A percentile compares a stretch with the other conserved stretches of the same genome.
These are phyloP conservation scores for Aspergillus ostianus DNA, from an alignment of 495 filamentous ascomycete species.

Conservation along the genomic window DNA sequence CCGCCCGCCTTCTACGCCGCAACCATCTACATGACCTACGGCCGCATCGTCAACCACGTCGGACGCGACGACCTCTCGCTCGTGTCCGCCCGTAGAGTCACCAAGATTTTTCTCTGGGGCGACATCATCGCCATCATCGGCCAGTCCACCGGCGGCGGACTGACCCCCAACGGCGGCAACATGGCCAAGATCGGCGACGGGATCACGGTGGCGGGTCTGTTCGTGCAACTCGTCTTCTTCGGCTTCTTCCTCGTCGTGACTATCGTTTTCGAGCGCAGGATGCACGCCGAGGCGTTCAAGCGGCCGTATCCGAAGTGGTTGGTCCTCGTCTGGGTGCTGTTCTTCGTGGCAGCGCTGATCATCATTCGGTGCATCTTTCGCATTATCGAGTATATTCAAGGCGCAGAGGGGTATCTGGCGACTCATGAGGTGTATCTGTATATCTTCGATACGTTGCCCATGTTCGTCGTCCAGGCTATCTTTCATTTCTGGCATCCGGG, in stretches of 20 bases:
- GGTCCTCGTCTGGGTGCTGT: conserved; percentile 51
- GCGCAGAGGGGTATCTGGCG: conserved; percentile 49
- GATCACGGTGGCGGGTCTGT: conserved; percentile 44
- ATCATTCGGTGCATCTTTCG: conserved; percentile 62
- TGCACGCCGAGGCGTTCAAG: conserved; percentile 5
- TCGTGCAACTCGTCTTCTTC: conserved; percentile 45
- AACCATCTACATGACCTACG: conserved; percentile 54
- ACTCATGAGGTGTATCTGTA: conserved; percentile 60
- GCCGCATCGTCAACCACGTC: conserved; percentile 39
- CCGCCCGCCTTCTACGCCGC: conserved; percentile 47
- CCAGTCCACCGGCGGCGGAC: conserved; percentile 6
- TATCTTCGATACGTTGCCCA: conserved; percentile 59
- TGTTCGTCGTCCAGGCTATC: conserved; percentile 53
- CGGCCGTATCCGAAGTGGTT: conserved; percentile 35
- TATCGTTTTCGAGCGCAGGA: conserved; percentile 37
- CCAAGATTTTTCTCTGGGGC: conserved; percentile 25
- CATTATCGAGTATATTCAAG: conserved; percentile 60
- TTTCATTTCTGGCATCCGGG: conserved; percentile 45
- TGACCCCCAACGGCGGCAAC: background rate
- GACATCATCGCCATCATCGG: conserved; percentile 21
- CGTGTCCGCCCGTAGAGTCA: conserved; percentile 12
- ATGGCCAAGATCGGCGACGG: conserved; percentile 4
- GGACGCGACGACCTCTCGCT: conserved; percentile 31
- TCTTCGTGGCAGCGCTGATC: conserved; percentile 52
- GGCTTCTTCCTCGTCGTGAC: conserved; percentile 43